phyloP scores from a whole-genome alignment of 192 early-diverging fungal species.

The Ramicandelaber brevisporus region DNA sequence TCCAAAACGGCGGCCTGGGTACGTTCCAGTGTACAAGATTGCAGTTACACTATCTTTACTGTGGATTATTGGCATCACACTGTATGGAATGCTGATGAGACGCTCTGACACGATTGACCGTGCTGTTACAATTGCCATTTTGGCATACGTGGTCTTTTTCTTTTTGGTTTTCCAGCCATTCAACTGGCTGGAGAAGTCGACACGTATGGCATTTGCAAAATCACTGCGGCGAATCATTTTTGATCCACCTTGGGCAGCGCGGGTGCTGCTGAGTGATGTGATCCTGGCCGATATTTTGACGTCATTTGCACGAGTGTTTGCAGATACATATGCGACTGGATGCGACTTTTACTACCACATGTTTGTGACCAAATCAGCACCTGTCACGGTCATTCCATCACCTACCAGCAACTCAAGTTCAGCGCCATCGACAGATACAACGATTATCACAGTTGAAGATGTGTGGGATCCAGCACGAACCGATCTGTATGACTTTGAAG shows the following conservation, averaged over 20 bases:
- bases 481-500: not conserved
- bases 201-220: slow-evolving; percentile 10
- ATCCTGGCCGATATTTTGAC: slow-evolving; percentile 90
- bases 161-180: slow-evolving; percentile 8
- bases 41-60: slow-evolving; percentile 8
- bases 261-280: slow-evolving; percentile 46
- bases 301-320: slow-evolving; percentile 69
- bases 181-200: slow-evolving; percentile 7
- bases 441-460: not conserved
- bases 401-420: too few species aligned
- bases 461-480: slow-evolving; percentile 3
- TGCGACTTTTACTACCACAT: slow-evolving; percentile 21
- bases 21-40: too few species aligned
- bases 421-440: too few species aligned
- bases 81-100: slow-evolving; percentile 4
- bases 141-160: slow-evolving; percentile 8
- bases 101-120: too few species aligned
- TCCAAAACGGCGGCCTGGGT: too few species aligned
- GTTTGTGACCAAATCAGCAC: not conserved
- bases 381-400: not conserved
- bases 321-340: slow-evolving; percentile 44
- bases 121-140: slow-evolving; percentile 6
- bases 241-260: slow-evolving; percentile 9
- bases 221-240: slow-evolving; percentile 12
- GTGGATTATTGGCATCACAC: slow-evolving; percentile 2